phyloP scores from a whole-genome alignment of 305 asterid genomes.

The Ajuga reptans region DNA sequence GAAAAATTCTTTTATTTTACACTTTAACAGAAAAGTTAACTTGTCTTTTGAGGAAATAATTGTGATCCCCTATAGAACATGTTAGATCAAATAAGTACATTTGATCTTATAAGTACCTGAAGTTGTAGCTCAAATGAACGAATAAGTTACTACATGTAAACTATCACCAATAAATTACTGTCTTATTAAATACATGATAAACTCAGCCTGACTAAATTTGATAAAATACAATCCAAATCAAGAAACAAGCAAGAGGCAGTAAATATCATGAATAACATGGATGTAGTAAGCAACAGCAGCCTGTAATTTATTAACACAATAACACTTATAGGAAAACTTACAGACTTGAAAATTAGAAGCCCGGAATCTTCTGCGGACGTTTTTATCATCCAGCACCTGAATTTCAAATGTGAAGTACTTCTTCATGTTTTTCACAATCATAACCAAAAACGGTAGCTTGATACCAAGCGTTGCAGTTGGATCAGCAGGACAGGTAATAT shows the following conservation, averaged over 20 bases:
- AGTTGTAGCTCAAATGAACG: background rate
- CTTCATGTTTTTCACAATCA: constrained; percentile 78
- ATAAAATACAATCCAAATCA: background rate
- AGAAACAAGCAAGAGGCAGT: background rate
- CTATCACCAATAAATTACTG: background rate
- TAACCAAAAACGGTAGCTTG: constrained; percentile 83
- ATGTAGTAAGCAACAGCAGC: background rate
- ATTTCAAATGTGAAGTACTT: constrained; percentile 93
- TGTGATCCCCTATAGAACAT: no score
- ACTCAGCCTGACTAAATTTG: background rate
- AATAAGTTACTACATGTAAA: background rate
- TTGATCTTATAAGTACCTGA: background rate
- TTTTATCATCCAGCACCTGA: constrained; percentile 97
- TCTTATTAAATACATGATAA: background rate
- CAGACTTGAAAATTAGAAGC: constrained; percentile 98
- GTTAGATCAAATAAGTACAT: no score
- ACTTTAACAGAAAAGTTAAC: background rate
- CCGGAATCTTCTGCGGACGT: constrained; percentile 87
- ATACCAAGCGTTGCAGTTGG: constrained; percentile 92
- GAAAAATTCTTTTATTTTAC: background rate
- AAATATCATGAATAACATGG: background rate
- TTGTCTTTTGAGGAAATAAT: background rate
- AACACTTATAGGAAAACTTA: constrained; percentile 47
- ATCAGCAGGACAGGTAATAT: constrained; percentile 91
- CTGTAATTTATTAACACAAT: constrained; percentile 7